A percentile compares a stretch with the other conserved stretches of the same genome.
Conservation (phyloP, 257 asterid genomes). For the Catharanthus roseus region DNA sequence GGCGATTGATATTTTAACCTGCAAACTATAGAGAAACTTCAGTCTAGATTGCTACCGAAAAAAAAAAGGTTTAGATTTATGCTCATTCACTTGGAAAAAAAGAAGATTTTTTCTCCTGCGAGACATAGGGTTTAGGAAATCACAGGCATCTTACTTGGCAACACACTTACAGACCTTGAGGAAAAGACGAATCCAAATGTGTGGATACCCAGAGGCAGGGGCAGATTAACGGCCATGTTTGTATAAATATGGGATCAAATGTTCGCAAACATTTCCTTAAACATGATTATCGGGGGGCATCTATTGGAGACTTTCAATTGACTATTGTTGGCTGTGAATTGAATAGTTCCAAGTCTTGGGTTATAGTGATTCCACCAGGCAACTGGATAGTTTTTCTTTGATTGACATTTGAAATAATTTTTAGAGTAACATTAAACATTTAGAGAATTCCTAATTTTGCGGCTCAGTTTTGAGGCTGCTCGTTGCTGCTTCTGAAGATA, state of each 20-base stretch:
- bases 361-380: background rate
- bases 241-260: background rate
- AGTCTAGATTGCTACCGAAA: too few species aligned
- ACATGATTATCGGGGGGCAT: background rate
- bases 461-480: background rate
- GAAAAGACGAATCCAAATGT: background rate
- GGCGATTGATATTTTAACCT: background rate
- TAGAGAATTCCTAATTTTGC: background rate
- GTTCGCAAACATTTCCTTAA: background rate
- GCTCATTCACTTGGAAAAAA: too few species aligned
- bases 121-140: background rate
- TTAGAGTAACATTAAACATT: too few species aligned
- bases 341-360: background rate
- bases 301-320: background rate
- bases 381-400: background rate
- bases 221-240: background rate
- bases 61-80: too few species aligned
- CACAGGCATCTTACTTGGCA: background rate
- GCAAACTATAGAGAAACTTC: background rate
- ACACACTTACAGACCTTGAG: background rate
- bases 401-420: too few species aligned
- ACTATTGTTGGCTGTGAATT: background rate
- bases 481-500: conserved; percentile 6
- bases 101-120: background rate
- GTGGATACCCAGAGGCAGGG: background rate